Evolutionary conservation across 2,329 filamentous ascomycete species (phyloP).

Genomic region (Pezicula carpinea): DNA sequence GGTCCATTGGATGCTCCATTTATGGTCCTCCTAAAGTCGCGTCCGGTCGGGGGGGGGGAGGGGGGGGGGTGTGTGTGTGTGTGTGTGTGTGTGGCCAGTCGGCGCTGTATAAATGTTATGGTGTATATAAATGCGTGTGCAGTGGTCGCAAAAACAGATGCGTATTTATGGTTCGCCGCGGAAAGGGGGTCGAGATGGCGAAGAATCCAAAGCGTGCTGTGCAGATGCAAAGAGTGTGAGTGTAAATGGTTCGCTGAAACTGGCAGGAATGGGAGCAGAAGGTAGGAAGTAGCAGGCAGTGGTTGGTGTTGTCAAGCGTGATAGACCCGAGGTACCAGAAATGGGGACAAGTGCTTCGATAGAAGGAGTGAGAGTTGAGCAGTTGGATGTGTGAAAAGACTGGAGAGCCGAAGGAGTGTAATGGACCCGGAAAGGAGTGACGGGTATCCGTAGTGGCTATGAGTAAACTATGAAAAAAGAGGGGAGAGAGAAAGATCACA

Average conservation of each 20-base stretch:
- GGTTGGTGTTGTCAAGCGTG: slow-evolving; percentile 10
- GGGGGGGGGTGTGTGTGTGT: no score
- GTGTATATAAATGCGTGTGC: slow-evolving; percentile 1
- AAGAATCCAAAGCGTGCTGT: slow-evolving; percentile 14
- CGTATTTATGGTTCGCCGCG: slow-evolving; percentile 1
- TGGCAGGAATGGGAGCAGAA: slow-evolving; percentile 28
- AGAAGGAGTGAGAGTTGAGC: slow-evolving; percentile 16
- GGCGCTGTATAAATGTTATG: not conserved
- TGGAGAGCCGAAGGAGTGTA: slow-evolving; percentile 32
- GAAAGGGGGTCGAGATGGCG: not conserved
- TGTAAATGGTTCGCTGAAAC: slow-evolving; percentile 27
- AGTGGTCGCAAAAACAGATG: slow-evolving; percentile 3
- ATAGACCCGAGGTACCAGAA: slow-evolving; percentile 6
- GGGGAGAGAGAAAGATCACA: slow-evolving; percentile 23
- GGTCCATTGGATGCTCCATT: not conserved
- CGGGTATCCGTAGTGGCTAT: slow-evolving; percentile 36
- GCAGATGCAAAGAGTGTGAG: slow-evolving; percentile 16
- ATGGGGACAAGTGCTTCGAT: slow-evolving; percentile 13
- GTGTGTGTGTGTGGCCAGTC: slow-evolving; percentile 1
- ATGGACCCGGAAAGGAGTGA: slow-evolving; percentile 47
- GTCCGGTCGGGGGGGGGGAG: not conserved
- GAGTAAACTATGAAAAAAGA: slow-evolving; percentile 23
- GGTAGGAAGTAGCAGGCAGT: slow-evolving; percentile 13
- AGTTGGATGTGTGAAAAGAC: slow-evolving; percentile 14
- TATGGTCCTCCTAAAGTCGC: not conserved